A percentile compares a stretch with the other conserved stretches of the same genome.
phyloP scores from a whole-genome alignment of 495 filamentous ascomycete species.

The Hamigera avellanea region DNA sequence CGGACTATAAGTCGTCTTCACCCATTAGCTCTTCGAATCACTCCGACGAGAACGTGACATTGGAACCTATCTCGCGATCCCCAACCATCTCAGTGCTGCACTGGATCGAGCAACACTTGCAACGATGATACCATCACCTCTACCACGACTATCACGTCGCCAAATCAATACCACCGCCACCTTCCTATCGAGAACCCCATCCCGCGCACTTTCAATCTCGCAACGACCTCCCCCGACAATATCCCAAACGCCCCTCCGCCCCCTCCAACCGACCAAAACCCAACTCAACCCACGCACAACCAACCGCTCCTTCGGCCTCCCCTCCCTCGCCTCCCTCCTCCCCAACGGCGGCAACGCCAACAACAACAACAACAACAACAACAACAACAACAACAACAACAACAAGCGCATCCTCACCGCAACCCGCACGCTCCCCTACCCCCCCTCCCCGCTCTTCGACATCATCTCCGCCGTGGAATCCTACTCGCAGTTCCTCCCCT shows the following conservation, averaged over 20 bases:
- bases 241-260: no score
- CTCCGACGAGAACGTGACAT: no score
- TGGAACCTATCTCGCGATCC: no score
- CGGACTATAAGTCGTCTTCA: no score
- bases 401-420: conserved; percentile 48
- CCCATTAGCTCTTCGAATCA: no score
- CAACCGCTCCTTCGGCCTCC: conserved; percentile 13
- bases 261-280: background rate
- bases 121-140: no score
- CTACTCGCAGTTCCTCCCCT: conserved; percentile 78
- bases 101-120: no score
- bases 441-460: conserved; percentile 55
- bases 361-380: conserved; percentile 9
- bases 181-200: background rate
- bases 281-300: no score
- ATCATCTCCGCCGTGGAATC: conserved; percentile 74
- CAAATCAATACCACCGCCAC: no score
- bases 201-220: conserved; percentile 10
- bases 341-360: conserved; percentile 11
- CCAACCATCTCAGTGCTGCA: no score
- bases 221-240: background rate
- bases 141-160: no score
- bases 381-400: conserved; percentile 12
- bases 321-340: conserved; percentile 26
- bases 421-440: conserved; percentile 70